Base-by-base conservation (phyloP, 2,329 filamentous ascomycete species). In the Chrysoporthe deuterocubensis region DNA sequence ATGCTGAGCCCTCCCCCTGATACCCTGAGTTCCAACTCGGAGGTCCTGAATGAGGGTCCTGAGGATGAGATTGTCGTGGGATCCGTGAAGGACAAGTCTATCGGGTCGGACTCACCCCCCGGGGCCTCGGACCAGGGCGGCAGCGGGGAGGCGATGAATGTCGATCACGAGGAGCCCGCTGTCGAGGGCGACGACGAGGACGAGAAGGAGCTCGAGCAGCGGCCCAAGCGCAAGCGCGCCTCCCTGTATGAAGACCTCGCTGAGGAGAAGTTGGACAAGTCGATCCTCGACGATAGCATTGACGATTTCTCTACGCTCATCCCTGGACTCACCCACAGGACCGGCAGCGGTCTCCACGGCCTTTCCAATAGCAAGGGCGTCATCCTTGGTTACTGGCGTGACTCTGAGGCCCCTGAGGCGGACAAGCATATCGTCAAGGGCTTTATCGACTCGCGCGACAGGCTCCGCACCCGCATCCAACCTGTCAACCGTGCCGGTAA, bases 401-500 rank as follows among this genome's bases (percentile, higher is more conserved):
- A 89, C 61, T 89, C 87, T 0, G 78, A 78, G 3, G 83, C 86
- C 0, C 81, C 83, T 0, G 76, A 79, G 8, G 77, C 77, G 2
- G 81, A 82, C 16, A 89, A 87, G 73, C 88, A 90, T 73, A 82
- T 82, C 0, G 85, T 90, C 0, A 84, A 87, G 61, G 88, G 87
- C 5, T 90, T 89, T 69, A 89, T 90, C 61, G 88, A 90, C 69
- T 80, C 86, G 13, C 79, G 86, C 21, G 87, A 89, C 65, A 82
- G 87, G 1, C 81, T 90, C 1, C 85, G 88, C 37, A 89, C 87
- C 2, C 82, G 87, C 7, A 84, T 89, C 48, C 84, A 87, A 72
- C 78, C 80, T 0, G 78, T 79, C 61, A 86, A 83, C 57, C 81
- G 83, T 32, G 73, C 77, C 2, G 85, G 85, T 14, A 80, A 84